Evolutionary conservation across 2,329 filamentous ascomycete species (phyloP).

Genomic region (Cladosporium sp.): DNA sequence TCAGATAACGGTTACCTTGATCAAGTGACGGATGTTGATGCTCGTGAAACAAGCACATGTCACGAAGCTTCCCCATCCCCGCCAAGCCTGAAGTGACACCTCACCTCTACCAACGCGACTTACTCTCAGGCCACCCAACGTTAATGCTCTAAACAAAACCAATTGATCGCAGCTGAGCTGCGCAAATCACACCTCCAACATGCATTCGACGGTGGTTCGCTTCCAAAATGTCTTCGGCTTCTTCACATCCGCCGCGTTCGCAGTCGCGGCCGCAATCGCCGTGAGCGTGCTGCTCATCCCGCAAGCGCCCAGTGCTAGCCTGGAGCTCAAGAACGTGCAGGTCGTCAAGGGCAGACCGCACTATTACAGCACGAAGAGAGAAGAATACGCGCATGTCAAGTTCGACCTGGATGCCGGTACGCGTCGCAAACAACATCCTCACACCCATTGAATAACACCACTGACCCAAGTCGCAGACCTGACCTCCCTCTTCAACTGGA

Average conservation of each 20-base stretch:
- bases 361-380: conserved; percentile 86
- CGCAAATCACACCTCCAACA: conserved; percentile 38
- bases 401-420: conserved; percentile 80
- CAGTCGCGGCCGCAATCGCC: conserved; percentile 72
- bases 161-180: not conserved
- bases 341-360: conserved; percentile 89
- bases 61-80: not conserved
- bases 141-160: not conserved
- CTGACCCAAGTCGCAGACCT: conserved; percentile 53
- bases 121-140: not conserved
- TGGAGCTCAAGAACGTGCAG: conserved; percentile 70
- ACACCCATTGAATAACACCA: not conserved
- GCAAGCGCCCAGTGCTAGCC: conserved; percentile 58
- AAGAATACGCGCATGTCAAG: conserved; percentile 91
- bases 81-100: conserved; percentile 5
- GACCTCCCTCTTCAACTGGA: conserved; percentile 92
- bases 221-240: conserved; percentile 92
- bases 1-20: too few species aligned
- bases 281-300: conserved; percentile 67
- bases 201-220: conserved; percentile 84
- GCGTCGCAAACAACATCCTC: not conserved
- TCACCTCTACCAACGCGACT: not conserved
- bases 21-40: too few species aligned
- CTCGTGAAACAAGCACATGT: too few species aligned
- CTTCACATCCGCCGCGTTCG: conserved; percentile 90